Evolutionary conservation across 306 rosid genomes (phyloP), one percentile per base, ranked within the genome.

Genomic region (Lathyrus tuberosus): DNA sequence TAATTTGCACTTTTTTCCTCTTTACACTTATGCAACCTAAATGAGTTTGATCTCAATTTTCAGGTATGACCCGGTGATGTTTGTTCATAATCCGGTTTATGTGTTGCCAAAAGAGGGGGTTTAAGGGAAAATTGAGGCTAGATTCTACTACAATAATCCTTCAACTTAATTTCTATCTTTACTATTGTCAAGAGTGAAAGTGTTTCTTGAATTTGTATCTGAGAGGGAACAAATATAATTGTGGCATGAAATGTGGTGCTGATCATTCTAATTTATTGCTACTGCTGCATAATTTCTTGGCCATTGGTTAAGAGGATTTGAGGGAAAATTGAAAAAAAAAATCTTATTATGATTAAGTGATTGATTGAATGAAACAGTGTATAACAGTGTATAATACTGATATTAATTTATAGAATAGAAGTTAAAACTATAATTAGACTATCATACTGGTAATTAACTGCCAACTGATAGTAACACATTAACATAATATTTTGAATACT

Each of bases 71-170:
- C 1, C 22, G 22, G n/a, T n/a, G 22, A 20, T 20, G 22, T 20
- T 20, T 20, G 22, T 20, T 20, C 22, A 20, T 20, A 20, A 20
- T 20, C 22, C 1, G 1, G 22, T 20, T 20, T 20, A 20, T 20
- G 22, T 20, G 22, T 20, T 20, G 22, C 22, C 22, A 20, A 20
- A 20, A 20, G 22, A 20, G 0, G 22, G 22, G 22, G 22, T 20
- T 20, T 20, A 1, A 20, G 22, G 22, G 22, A 20, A 20, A 20
- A 20, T 20, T 20, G 22, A 20, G 22, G 66, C 37, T 2, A 9
- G 30, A 61, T 61, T 35, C 66, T 35, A 5, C 66, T 35, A 47
- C 30, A 61, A 61, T 15, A 61, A 61, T 8, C 28, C 47, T 61
- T 61, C 15, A 61, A 16, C 48, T 9, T 17, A 35, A 33, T 8